Evolutionary conservation across 345 rosid species (phyloP).

Genomic region (Populus euphratica): DNA sequence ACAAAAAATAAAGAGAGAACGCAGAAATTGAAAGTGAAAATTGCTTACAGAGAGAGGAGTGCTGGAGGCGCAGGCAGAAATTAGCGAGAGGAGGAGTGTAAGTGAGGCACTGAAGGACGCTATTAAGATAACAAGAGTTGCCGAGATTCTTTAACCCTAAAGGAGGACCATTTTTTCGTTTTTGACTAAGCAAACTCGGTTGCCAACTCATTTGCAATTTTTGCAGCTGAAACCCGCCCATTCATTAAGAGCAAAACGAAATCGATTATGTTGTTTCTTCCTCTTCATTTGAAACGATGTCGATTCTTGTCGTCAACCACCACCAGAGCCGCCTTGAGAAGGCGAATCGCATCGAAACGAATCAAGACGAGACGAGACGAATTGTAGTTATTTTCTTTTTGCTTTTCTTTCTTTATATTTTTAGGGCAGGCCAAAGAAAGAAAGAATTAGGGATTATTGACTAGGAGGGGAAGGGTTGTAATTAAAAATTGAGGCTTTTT

Average conservation of each 20-base stretch:
- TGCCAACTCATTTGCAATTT: conserved; percentile 88
- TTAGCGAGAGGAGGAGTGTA: conserved; percentile 98
- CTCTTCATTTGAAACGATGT: conserved; percentile 20
- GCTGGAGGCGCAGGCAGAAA: conserved; percentile 78
- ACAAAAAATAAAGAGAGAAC: not conserved
- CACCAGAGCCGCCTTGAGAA: not conserved
- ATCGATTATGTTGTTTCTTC: not conserved
- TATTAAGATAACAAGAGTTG: conserved; percentile 93
- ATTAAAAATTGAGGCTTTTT: not conserved
- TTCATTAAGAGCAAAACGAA: conserved; percentile 13
- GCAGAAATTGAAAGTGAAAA: not conserved
- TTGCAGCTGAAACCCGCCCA: conserved; percentile 35
- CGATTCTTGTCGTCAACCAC: not conserved
- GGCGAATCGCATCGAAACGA: conserved; percentile 17
- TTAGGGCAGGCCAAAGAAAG: not conserved
- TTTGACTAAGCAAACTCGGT: conserved; percentile 77
- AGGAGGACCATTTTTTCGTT: conserved; percentile 76
- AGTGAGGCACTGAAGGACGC: conserved; percentile 91
- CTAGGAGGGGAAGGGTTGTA: not conserved
- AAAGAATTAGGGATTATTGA: not conserved
- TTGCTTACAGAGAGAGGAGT: conserved; percentile 70
- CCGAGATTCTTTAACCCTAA: conserved; percentile 92
- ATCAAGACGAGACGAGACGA: conserved; percentile 1
- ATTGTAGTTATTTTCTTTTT: not conserved
- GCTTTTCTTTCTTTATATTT: not conserved